phyloP scores from a whole-genome alignment of 2,329 filamentous ascomycete species.

The Fusarium pilosicola region DNA sequence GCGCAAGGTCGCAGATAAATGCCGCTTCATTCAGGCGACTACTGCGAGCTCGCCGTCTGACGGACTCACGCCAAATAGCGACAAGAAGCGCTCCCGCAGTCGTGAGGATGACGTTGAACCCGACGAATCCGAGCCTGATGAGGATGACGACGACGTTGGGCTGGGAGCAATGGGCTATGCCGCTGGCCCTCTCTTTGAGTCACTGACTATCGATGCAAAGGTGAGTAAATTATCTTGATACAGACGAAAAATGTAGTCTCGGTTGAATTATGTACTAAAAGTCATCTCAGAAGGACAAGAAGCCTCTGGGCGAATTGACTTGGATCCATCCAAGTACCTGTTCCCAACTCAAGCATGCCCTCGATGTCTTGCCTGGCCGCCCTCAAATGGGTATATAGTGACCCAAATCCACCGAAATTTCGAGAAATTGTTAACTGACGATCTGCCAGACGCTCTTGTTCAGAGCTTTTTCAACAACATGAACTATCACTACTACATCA shows the following conservation, averaged over 20 bases:
- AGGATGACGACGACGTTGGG: conserved; percentile 42
- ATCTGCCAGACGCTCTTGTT: conserved; percentile 46
- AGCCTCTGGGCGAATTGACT: conserved; percentile 24
- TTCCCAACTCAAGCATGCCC: conserved; percentile 46
- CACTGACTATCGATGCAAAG: conserved; percentile 38
- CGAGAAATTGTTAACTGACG: neutral
- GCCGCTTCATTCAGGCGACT: conserved; percentile 45
- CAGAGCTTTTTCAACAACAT: conserved; percentile 50
- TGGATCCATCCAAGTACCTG: conserved; percentile 38
- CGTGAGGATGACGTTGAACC: conserved; percentile 32
- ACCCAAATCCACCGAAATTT: too few species aligned
- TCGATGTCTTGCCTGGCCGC: conserved; percentile 46
- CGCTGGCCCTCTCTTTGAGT: conserved; percentile 46
- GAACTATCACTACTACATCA: conserved; percentile 53
- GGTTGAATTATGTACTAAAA: neutral
- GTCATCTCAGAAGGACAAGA: conserved; percentile 18
- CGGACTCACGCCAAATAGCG: conserved; percentile 12
- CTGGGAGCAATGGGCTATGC: conserved; percentile 50
- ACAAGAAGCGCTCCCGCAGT: conserved; percentile 41
- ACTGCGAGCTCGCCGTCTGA: conserved; percentile 26
- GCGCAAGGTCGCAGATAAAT: conserved; percentile 51
- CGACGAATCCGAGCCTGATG: conserved; percentile 32
- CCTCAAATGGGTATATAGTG: conserved; percentile 47
- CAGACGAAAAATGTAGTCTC: too few species aligned
- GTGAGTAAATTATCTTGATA: conserved; percentile 8